Conservation (phyloP, 108 stramenopile species). For the Nitzschia sp. region DNA sequence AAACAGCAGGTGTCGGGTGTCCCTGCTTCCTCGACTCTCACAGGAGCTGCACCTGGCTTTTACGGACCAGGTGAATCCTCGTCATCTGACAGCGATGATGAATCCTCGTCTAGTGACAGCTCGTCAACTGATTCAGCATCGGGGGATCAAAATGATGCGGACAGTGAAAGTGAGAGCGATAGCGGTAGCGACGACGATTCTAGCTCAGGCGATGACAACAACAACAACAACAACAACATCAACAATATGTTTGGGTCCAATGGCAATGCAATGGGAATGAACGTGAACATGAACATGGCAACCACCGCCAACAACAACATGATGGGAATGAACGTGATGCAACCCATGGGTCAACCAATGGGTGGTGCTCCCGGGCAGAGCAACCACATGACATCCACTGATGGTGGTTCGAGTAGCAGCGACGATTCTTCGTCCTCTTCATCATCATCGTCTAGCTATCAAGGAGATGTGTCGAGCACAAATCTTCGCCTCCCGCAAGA, state of each 20-base stretch:
- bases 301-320: not conserved
- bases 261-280: not conserved
- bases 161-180: slow-evolving; percentile 38
- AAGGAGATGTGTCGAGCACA: not conserved
- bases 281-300: too few relatives aligned
- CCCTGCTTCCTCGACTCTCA: slow-evolving; percentile 11
- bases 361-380: not conserved
- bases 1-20: slow-evolving; percentile 23
- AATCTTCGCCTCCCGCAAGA: not conserved
- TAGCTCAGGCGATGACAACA: slow-evolving; percentile 7
- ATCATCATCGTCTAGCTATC: not conserved
- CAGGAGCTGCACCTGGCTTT: slow-evolving; percentile 20
- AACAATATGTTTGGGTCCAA: not conserved
- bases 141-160: slow-evolving; percentile 31
- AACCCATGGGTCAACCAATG: not conserved
- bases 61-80: slow-evolving; percentile 14
- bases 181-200: slow-evolving; percentile 34
- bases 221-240: slow-evolving; percentile 3
- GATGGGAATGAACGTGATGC: slow-evolving; percentile 1
- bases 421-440: slow-evolving; percentile 13
- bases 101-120: slow-evolving; percentile 38
- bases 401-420: not conserved
- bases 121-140: slow-evolving; percentile 5
- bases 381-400: not conserved
- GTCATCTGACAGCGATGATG: slow-evolving; percentile 37